These are phyloP conservation scores for Ophiostoma quercus DNA, from an alignment of 2,329 filamentous ascomycete genomes.

Conservation along the genomic window DNA sequence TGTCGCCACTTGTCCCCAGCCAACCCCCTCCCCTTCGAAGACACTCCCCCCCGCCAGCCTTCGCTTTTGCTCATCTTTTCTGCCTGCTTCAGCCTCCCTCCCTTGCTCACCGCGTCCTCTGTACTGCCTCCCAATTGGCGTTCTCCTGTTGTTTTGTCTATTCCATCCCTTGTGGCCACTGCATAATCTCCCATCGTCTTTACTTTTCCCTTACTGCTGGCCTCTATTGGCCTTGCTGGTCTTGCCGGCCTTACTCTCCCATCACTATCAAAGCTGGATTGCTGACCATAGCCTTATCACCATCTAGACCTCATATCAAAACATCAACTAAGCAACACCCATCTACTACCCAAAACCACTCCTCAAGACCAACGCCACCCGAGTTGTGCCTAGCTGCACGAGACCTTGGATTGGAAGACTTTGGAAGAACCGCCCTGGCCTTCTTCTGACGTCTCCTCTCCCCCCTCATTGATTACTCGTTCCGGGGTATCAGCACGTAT, in stretches of 20 bases:
- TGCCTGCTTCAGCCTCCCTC: neutral
- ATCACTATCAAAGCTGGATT: slow-evolving; percentile 8
- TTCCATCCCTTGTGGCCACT: neutral
- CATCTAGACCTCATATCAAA: slow-evolving; percentile 14
- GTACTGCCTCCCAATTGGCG: neutral
- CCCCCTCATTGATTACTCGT: neutral
- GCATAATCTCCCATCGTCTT: neutral
- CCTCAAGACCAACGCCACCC: neutral
- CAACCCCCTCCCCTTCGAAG: neutral
- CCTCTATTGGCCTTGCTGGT: neutral
- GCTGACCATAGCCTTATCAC: slow-evolving; percentile 19
- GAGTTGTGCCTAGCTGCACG: neutral
- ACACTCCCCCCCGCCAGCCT: slow-evolving; percentile 13
- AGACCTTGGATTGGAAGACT: neutral
- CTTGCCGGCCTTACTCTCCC: slow-evolving; percentile 1
- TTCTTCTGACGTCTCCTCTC: neutral
- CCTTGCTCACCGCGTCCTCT: slow-evolving; percentile 3
- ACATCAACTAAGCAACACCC: slow-evolving; percentile 14
- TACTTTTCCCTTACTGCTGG: neutral
- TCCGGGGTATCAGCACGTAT: neutral
- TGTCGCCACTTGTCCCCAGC: slow-evolving; percentile 2
- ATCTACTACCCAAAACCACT: neutral
- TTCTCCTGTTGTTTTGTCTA: neutral
- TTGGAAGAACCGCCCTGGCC: neutral
- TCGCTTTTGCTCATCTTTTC: slow-evolving; percentile 10